Conservation (phyloP, 225 moss, liverwort and hornwort genomes). For the Takakia lepidozioides region DNA sequence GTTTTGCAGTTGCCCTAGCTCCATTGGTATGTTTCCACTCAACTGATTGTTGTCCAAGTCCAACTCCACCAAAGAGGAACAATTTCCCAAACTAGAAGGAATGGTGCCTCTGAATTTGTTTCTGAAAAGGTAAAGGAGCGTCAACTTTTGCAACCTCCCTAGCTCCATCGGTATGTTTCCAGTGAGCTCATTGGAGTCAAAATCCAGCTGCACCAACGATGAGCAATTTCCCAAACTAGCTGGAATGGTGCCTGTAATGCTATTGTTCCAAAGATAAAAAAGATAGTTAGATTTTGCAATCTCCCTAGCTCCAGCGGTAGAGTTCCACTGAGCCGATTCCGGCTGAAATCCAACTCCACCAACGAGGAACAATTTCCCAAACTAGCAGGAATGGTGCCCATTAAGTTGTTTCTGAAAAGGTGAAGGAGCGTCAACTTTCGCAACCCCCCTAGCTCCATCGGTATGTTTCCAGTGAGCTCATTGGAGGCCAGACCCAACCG, state of each 20-base stretch:
- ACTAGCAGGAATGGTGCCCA: constrained; percentile 30
- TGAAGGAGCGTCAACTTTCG: constrained; percentile 16
- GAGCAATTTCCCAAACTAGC: too few species aligned
- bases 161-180: too few species aligned
- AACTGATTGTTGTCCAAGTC: constrained; percentile 30
- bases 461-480: constrained; percentile 28
- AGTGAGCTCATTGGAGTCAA: too few species aligned
- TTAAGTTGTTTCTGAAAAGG: constrained; percentile 15
- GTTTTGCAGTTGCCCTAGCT: constrained; percentile 35
- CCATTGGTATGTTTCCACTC: constrained; percentile 5
- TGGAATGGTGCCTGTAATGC: constrained; percentile 25
- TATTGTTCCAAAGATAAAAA: constrained; percentile 16
- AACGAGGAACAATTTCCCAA: constrained; percentile 22
- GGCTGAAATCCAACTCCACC: constrained; percentile 36
- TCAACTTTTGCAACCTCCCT: too few species aligned
- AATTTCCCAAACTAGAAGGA: constrained; percentile 30
- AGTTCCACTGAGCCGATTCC: constrained; percentile 11
- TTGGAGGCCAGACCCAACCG: constrained; percentile 1
- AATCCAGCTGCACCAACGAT: constrained; percentile 30
- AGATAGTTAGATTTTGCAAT: too few species aligned
- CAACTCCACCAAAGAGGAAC: constrained; percentile 24
- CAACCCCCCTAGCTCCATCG: constrained; percentile 26
- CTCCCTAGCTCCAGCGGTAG: too few species aligned
- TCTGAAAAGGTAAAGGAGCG: too few species aligned
- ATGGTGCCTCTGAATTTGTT: constrained; percentile 21